Evolutionary conservation across 345 rosid species (phyloP).

Genomic region (Fremontodendron californicum): DNA sequence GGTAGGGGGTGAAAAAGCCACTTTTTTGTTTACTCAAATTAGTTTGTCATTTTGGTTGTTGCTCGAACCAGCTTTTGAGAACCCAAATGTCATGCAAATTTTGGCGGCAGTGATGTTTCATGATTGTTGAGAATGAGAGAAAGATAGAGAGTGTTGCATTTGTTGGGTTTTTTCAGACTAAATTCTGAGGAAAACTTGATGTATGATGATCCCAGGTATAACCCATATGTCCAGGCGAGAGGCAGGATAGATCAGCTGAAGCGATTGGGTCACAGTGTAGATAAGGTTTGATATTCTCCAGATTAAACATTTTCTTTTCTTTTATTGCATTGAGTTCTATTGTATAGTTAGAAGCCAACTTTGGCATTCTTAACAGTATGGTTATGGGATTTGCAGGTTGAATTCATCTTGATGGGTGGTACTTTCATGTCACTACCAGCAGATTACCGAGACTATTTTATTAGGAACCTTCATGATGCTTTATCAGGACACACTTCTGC

Average conservation of each 20-base stretch:
- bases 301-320: background rate
- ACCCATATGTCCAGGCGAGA: constrained; percentile 96
- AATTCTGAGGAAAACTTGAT: background rate
- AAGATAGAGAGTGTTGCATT: background rate
- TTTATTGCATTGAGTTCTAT: background rate
- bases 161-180: background rate
- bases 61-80: background rate
- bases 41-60: background rate
- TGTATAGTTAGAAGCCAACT: background rate
- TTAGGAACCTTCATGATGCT: constrained; percentile 94
- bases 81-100: background rate
- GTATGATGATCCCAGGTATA: constrained; percentile 51
- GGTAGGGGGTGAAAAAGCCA: background rate
- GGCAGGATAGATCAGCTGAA: constrained; percentile 99
- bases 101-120: background rate
- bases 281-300: constrained; percentile 53
- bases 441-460: constrained; percentile 91
- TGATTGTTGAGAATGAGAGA: background rate
- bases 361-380: background rate
- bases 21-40: background rate
- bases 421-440: constrained; percentile 97
- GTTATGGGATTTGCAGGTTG: constrained; percentile 54
- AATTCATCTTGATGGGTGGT: constrained; percentile 98
- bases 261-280: constrained; percentile 96
- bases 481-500: constrained; percentile 94